Base-by-base conservation (phyloP, 192 early-diverging fungal genomes). In the Oehlia diaphana region DNA sequence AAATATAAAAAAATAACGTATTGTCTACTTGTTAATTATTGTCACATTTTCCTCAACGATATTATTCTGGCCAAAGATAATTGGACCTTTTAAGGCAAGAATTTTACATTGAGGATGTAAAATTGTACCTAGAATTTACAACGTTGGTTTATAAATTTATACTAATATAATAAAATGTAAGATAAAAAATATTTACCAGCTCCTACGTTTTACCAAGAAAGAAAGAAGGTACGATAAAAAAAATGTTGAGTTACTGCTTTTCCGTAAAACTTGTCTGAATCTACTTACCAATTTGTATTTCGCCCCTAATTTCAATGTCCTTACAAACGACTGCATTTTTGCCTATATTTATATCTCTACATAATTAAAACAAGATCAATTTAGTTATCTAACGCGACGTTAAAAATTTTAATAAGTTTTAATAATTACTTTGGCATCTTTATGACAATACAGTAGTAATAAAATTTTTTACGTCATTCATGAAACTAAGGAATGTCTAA, bases 41-140 rank as follows among this genome's bases (percentile, higher is more conserved):
- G 83, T 77, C 9, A 87, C 90, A 65, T 91, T 89, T 80, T 95
- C 94, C 77, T 94, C 92, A n/a, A 95, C 81, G 72, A 95, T 92
- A 77, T 94, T 95, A 67, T 89, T 87, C 72, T 80, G 84, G 21
- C 94, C 94, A 77, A 95, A 90, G 8, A 90, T 80, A 74, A 95
- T 94, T 5, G 88, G 81, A 12, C 94, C 94, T 63, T 80, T 84
- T 81, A 89, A 89, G n/a, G 88, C 88, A 73, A 88, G 83, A 10
- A 95, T 86, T 68, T 83, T 85, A 82, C 92, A 93, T 67, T 93
- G 91, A 67, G 94, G 94, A 81, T 94, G 92, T 42, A 95, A 82
- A 16, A 95, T 84, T 2, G 89, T 89, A 47, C 91, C 91, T 91
- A 71, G n/a, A 62, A 39, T 31, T 71, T 19, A 31, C 3, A 44